Base-by-base conservation (phyloP, 306 rosid species). In the Castanopsis chinensis region DNA sequence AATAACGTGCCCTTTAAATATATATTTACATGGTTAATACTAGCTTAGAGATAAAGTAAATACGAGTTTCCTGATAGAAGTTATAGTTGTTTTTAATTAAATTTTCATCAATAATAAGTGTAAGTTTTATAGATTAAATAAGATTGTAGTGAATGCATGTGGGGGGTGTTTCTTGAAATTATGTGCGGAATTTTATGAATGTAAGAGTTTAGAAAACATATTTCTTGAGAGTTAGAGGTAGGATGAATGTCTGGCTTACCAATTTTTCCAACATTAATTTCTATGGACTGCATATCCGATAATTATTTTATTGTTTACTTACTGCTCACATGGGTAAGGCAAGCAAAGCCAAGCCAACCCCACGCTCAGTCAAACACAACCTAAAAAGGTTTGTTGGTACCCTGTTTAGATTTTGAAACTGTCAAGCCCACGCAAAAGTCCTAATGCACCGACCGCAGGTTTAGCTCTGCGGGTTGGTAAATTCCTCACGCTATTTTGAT, bases 391-490 rank as follows among this genome's bases (percentile, higher is more conserved):
- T 51, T 37, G 4, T 5, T 6, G 10, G 70, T 67, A 23, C 74
- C 56, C 32, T 55, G 23, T 68, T 25, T 18, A 55, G 69, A 54
- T 52, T 55, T 65, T 69, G 81, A 77, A 55, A 55, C 75, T 77
- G 28, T 60, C 68, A 68, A 20, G 32, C 15, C 53, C 53, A 49
- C 53, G 1, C 53, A 49, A 49, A 35, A 43, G 58, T 13, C 58
- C 41, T 51, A 69, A n/a, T 78, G 63, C 75, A 79, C 33, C 20
- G 64, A 61, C 76, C 73, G 73, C 78, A 23, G 51, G 49, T 71
- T 57, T 27, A 49, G 57, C 61, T 63, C 12, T 19, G 53, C 11
- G 21, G 72, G 19, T 15, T 12, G 55, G 64, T 30, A 19, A 20
- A 10, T 23, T 37, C 57, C 63, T 37, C 77, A 58, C 45, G 49